Evolutionary conservation across 768 basidiomycete genomes (phyloP).

Genomic region (Galerina marginata): DNA sequence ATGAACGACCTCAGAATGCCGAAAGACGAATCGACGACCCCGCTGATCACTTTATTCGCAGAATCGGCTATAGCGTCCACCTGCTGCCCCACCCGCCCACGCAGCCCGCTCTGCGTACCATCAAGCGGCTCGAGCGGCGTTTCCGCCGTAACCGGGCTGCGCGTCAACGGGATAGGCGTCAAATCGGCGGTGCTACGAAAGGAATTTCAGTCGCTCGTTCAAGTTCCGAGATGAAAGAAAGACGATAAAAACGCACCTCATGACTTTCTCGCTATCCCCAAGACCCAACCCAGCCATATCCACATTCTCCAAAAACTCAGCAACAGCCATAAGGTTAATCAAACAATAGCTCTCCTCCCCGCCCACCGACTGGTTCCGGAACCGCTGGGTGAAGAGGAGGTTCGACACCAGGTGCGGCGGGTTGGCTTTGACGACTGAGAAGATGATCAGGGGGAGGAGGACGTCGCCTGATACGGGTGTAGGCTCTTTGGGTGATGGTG

Average conservation of each 20-base stretch:
- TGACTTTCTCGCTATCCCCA: constrained; percentile 57
- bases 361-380: constrained; percentile 58
- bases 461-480: constrained; percentile 84
- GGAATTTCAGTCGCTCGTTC: neutral
- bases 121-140: constrained; percentile 49
- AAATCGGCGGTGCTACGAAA: constrained; percentile 73
- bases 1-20: constrained; percentile 84
- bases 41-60: constrained; percentile 82
- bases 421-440: constrained; percentile 91
- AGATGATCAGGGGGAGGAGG: constrained; percentile 92
- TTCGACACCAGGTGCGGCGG: constrained; percentile 80
- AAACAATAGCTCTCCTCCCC: constrained; percentile 94
- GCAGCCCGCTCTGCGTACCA: constrained; percentile 59
- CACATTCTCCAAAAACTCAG: constrained; percentile 94
- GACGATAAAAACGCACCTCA: constrained; percentile 51
- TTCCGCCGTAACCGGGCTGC: constrained; percentile 55
- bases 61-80: constrained; percentile 83
- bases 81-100: constrained; percentile 77
- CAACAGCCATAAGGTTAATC: constrained; percentile 93
- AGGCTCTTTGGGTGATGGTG: constrained; percentile 29
- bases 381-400: constrained; percentile 68
- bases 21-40: constrained; percentile 91
- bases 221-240: neutral
- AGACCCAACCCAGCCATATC: constrained; percentile 75
- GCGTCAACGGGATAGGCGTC: constrained; percentile 77